These are phyloP conservation scores for Polygonum maritimum DNA, from an alignment of 148 eudicot species.

Conservation along the genomic window DNA sequence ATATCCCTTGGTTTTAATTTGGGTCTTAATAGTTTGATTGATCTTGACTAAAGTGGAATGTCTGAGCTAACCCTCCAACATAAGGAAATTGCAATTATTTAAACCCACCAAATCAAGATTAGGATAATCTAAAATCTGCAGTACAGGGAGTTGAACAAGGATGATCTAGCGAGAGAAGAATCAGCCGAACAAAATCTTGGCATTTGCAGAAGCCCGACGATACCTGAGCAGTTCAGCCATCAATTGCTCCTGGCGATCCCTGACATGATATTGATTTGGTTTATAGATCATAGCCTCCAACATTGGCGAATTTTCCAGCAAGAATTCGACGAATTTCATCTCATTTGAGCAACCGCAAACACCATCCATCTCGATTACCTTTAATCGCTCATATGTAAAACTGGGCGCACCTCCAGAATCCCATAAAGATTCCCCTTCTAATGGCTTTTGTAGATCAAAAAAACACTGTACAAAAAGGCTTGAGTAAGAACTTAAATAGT, in stretches of 20 bases:
- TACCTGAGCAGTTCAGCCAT: not conserved
- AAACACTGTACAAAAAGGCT: no score
- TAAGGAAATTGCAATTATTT: no score
- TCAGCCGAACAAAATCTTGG: not conserved
- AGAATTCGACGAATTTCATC: constrained; percentile 52
- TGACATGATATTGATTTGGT: not conserved
- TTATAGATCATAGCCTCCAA: constrained; percentile 36
- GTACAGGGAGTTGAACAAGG: no score
- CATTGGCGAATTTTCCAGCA: constrained; percentile 24
- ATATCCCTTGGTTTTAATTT: no score
- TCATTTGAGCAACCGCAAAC: constrained; percentile 59
- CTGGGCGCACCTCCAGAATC: not conserved
- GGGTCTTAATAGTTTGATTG: no score
- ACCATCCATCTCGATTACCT: constrained; percentile 53
- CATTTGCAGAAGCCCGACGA: not conserved
- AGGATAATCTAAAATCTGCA: no score
- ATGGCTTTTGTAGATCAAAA: not conserved
- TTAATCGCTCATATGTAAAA: constrained; percentile 20
- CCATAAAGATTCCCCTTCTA: not conserved
- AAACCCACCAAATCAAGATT: no score
- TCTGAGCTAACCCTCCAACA: no score
- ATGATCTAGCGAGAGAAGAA: no score
- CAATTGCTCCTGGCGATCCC: not conserved
- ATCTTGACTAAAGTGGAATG: no score
- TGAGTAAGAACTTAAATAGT: not conserved